phyloP scores from a whole-genome alignment of 2,329 filamentous ascomycete genomes.

The Tympanopsis confertula region DNA sequence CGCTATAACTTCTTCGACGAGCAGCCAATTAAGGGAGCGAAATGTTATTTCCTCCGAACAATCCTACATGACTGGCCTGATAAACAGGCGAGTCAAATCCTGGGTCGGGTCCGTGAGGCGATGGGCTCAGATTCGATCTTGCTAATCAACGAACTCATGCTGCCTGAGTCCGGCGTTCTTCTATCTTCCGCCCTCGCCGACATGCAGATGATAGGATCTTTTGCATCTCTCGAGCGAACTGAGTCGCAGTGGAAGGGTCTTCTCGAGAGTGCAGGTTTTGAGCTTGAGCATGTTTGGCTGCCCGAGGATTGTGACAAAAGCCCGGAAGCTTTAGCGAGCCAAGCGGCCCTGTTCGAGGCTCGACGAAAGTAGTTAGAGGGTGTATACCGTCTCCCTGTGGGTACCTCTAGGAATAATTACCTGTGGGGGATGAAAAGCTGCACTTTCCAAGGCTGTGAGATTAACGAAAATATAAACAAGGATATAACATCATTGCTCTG shows the following conservation, averaged over 20 bases:
- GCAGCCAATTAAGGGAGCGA: constrained; percentile 12
- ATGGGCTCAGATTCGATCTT: constrained; percentile 4
- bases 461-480: no score
- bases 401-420: no score
- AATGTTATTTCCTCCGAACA: constrained; percentile 10
- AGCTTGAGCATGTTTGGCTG: no score
- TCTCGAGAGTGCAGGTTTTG: background rate
- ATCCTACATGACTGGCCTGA: constrained; percentile 13
- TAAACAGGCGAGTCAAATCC: constrained; percentile 8
- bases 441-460: no score
- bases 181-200: background rate
- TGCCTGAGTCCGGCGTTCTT: background rate
- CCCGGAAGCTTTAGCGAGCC: no score
- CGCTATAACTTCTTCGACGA: constrained; percentile 12
- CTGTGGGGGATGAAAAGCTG: no score
- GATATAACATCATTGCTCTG: no score
- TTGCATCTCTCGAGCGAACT: background rate
- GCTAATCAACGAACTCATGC: background rate
- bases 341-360: no score
- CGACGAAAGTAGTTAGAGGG: no score
- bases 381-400: no score
- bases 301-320: no score
- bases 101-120: constrained; percentile 7
- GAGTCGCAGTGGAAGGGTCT: background rate
- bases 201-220: background rate